Conservation (phyloP, 805 yeast species). For the Millerozyma acaciae region DNA sequence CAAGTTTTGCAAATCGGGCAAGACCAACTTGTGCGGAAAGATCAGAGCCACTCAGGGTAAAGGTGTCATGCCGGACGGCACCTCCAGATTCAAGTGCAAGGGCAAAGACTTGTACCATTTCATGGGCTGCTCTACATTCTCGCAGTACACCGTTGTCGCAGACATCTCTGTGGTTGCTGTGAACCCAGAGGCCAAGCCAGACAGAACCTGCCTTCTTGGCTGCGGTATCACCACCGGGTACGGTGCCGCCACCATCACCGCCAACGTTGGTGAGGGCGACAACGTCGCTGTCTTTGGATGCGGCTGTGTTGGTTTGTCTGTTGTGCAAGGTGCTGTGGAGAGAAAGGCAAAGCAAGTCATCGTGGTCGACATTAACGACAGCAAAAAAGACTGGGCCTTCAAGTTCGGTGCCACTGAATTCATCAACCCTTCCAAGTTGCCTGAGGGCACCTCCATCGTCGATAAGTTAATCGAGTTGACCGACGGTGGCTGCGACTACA, state of each 20-base stretch:
- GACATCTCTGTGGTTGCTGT: constrained; percentile 95
- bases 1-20: constrained; percentile 90
- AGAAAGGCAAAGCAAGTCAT: constrained; percentile 79
- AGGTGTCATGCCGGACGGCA: constrained; percentile 99
- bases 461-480: constrained; percentile 82
- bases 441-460: constrained; percentile 72
- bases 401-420: constrained; percentile 96
- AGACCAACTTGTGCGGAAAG: constrained; percentile 93
- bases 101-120: constrained; percentile 86
- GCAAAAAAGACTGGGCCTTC: constrained; percentile 79
- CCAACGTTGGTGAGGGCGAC: constrained; percentile 86
- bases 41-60: constrained; percentile 97
- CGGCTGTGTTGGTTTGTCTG: constrained; percentile 96
- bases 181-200: constrained; percentile 76
- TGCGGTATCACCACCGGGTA: constrained; percentile 99
- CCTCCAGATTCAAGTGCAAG: constrained; percentile 79
- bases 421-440: constrained; percentile 75
- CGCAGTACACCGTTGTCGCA: constrained; percentile 97
- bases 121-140: constrained; percentile 97
- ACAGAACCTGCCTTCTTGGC: constrained; percentile 87
- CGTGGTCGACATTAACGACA: constrained; percentile 82
- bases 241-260: constrained; percentile 96
- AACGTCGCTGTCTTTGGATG: constrained; percentile 96
- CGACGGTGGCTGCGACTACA: constrained; percentile 95
- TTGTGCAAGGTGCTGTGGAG: constrained; percentile 87